Conservation (phyloP, 2,329 filamentous ascomycete species). For the Thelonectria discophora region DNA sequence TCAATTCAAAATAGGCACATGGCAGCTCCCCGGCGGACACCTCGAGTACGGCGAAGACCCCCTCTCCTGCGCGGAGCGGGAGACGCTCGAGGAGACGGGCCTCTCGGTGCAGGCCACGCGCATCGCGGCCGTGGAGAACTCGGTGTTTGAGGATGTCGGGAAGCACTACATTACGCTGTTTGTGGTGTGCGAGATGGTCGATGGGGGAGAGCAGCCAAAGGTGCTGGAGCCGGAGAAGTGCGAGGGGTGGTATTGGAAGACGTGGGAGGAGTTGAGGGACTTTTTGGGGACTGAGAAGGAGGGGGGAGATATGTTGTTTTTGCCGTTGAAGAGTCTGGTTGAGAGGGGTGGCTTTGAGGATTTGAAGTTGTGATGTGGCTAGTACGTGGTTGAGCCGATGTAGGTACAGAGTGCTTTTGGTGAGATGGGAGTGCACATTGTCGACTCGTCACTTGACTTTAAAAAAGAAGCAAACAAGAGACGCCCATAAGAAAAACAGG, state of each 20-base stretch:
- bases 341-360: conserved; percentile 32
- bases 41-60: conserved; percentile 74
- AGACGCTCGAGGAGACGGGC: conserved; percentile 76
- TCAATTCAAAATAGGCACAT: conserved; percentile 67
- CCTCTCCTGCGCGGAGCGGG: conserved; percentile 70
- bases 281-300: conserved; percentile 34
- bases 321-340: conserved; percentile 46
- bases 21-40: conserved; percentile 78
- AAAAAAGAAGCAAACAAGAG: neutral
- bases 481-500: too few species aligned
- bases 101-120: conserved; percentile 62
- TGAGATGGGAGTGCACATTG: neutral
- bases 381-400: too few species aligned
- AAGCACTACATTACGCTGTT: conserved; percentile 83
- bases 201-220: conserved; percentile 59
- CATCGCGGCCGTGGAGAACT: conserved; percentile 72
- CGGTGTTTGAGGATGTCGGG: conserved; percentile 64
- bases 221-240: conserved; percentile 61
- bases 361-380: conserved; percentile 26
- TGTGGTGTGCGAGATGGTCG: conserved; percentile 61
- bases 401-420: neutral
- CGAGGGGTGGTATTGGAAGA: conserved; percentile 58
- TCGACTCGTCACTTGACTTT: too few species aligned
- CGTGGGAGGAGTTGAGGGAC: conserved; percentile 53
- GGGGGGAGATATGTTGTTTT: conserved; percentile 41